Conservation (phyloP, 805 yeast species). For the Cyberlindnera subsufficiens region DNA sequence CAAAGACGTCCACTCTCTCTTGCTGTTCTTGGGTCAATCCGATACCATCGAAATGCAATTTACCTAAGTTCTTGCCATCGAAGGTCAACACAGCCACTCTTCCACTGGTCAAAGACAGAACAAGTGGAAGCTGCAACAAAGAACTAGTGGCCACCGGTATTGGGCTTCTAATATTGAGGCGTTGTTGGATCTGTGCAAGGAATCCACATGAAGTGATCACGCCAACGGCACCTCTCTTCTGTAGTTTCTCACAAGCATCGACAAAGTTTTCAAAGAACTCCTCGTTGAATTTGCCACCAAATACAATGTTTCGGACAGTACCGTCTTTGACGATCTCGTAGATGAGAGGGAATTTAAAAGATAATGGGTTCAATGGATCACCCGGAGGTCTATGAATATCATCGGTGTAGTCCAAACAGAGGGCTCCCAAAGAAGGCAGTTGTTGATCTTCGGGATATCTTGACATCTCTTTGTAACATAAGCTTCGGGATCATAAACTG, state of each 20-base stretch:
- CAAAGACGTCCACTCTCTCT: slow-evolving; percentile 16
- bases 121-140: slow-evolving; percentile 26
- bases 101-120: slow-evolving; percentile 16
- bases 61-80: slow-evolving; percentile 22
- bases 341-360: slow-evolving; percentile 24
- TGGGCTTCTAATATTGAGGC: slow-evolving; percentile 17
- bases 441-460: neutral
- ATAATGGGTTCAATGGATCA: slow-evolving; percentile 23
- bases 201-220: slow-evolving; percentile 32
- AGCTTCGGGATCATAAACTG: too few relatives aligned
- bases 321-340: slow-evolving; percentile 21
- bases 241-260: slow-evolving; percentile 23
- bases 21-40: slow-evolving; percentile 23
- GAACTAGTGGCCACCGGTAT: slow-evolving; percentile 30
- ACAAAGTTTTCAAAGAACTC: slow-evolving; percentile 24
- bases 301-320: slow-evolving; percentile 24
- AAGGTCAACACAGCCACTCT: slow-evolving; percentile 28
- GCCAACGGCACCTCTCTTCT: slow-evolving; percentile 28
- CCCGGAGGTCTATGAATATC: slow-evolving; percentile 30
- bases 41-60: slow-evolving; percentile 25
- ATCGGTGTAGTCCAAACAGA: slow-evolving; percentile 26
- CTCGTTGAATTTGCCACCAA: slow-evolving; percentile 17
- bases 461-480: too few relatives aligned
- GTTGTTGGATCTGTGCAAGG: slow-evolving; percentile 26
- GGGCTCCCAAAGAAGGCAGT: slow-evolving; percentile 24